Evolutionary conservation across 2,329 filamentous ascomycete genomes (phyloP).

Genomic region (Neofusicoccum umdonicola): DNA sequence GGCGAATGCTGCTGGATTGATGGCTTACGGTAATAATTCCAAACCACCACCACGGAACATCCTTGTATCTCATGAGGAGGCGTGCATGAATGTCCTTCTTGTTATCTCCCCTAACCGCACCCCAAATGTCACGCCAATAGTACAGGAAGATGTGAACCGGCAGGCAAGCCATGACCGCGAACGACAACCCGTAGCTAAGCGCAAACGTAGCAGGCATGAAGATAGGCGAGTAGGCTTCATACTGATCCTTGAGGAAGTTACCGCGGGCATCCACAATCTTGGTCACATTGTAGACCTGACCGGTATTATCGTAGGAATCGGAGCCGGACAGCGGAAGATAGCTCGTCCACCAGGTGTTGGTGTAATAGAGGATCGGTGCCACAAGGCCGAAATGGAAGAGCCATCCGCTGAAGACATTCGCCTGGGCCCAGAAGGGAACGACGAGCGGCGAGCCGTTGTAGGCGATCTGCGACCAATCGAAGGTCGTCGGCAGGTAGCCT

Average conservation of each 20-base stretch:
- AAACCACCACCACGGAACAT: constrained; percentile 61
- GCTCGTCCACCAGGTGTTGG: constrained; percentile 51
- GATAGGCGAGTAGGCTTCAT: constrained; percentile 41
- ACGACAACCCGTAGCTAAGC: constrained; percentile 37
- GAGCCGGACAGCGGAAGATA: constrained; percentile 22
- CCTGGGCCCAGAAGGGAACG: constrained; percentile 35
- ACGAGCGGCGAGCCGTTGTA: constrained; percentile 25
- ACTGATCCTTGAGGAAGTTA: constrained; percentile 34
- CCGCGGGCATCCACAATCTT: constrained; percentile 31
- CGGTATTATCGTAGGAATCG: constrained; percentile 65
- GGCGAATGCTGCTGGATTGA: too few relatives aligned
- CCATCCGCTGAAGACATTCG: constrained; percentile 46
- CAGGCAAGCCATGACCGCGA: constrained; percentile 30
- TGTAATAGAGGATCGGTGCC: constrained; percentile 43
- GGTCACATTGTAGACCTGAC: constrained; percentile 60
- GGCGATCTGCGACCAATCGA: constrained; percentile 28
- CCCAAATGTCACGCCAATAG: constrained; percentile 38
- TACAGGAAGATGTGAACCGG: constrained; percentile 38
- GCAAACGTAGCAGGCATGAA: constrained; percentile 39
- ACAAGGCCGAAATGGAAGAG: constrained; percentile 35
- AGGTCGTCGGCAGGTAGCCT: constrained; percentile 25
- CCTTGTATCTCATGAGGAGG: constrained; percentile 57
- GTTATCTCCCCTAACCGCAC: constrained; percentile 59
- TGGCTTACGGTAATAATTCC: constrained; percentile 34
- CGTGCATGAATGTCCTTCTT: constrained; percentile 39